Percentiles rank a stretch among this genome's conserved stretches.
Evolutionary conservation across 164 flowering plant species (phyloP).

Genomic region (Sedum album): DNA sequence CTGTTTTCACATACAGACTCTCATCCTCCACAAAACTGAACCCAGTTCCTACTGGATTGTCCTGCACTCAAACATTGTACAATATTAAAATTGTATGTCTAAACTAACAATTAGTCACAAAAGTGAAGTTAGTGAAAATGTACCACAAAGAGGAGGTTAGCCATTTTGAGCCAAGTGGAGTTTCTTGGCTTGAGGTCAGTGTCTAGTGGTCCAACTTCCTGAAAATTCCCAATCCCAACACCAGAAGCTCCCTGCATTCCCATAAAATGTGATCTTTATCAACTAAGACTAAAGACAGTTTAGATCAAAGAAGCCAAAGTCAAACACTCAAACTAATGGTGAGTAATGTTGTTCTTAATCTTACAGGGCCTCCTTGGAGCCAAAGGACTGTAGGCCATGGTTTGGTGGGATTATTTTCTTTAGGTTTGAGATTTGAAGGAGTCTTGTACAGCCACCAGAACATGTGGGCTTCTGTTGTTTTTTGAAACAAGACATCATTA

Average conservation of each 20-base stretch:
- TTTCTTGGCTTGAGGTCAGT: conserved; percentile 36
- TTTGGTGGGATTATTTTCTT: no score
- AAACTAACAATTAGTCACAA: conserved; percentile 5
- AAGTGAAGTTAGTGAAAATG: no score
- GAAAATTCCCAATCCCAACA: conserved; percentile 50
- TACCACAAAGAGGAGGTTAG: conserved; percentile 56
- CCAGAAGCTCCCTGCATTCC: conserved; percentile 45
- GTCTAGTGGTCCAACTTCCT: conserved; percentile 50
- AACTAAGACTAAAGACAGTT: no score
- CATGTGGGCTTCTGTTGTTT: conserved; percentile 59
- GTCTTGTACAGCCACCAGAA: conserved; percentile 57
- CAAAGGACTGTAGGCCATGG: conserved; percentile 50
- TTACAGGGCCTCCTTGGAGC: conserved; percentile 61
- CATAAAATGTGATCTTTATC: no score
- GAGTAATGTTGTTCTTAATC: no score
- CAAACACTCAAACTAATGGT: no score
- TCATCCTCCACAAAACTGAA: conserved; percentile 74
- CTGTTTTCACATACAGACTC: conserved; percentile 49
- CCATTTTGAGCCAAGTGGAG: conserved; percentile 45
- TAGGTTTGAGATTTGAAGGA: conserved; percentile 30
- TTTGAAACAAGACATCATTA: no score
- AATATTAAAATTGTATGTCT: no score
- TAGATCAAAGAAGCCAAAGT: no score
- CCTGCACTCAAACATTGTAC: conserved; percentile 50
- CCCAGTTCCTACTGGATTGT: conserved; percentile 94